Percentiles rank a stretch among this genome's conserved stretches.
Evolutionary conservation across 1,284 basidiomycete genomes (phyloP).

Genomic region (Cutaneotrichosporon sp.): DNA sequence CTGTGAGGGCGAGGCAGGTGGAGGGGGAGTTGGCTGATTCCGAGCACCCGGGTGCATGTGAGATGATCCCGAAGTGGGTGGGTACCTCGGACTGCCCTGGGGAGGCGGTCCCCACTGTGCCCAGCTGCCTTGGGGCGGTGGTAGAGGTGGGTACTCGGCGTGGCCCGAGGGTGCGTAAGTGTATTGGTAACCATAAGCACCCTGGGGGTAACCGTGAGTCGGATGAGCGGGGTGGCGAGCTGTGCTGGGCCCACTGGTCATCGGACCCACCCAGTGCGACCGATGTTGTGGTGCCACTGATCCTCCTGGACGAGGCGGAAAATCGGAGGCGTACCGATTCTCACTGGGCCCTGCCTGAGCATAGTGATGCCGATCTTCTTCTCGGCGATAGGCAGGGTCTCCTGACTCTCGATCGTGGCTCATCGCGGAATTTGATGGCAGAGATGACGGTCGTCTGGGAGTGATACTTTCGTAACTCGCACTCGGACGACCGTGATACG

Average conservation of each 20-base stretch:
- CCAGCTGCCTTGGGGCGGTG: background rate
- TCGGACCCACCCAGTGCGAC: background rate
- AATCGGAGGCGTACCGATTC: background rate
- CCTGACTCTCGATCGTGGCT: background rate
- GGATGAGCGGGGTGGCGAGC: background rate
- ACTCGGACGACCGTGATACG: background rate
- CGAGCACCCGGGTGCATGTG: background rate
- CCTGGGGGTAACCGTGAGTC: background rate
- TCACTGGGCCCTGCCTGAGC: background rate
- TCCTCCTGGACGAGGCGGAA: too few species aligned
- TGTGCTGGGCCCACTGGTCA: background rate
- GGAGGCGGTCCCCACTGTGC: conserved; percentile 3
- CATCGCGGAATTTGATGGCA: background rate
- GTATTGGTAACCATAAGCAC: too few species aligned
- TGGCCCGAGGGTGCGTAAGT: background rate
- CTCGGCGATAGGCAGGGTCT: background rate
- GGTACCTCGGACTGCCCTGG: background rate
- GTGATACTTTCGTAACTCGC: background rate
- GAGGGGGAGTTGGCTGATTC: conserved; percentile 8
- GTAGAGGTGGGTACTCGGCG: background rate
- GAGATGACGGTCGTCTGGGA: background rate
- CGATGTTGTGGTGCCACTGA: too few species aligned
- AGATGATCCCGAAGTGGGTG: background rate
- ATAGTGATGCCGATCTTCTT: background rate
- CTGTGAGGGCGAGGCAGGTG: conserved; percentile 15